These are phyloP conservation scores for Pichiaceae sp. DNA, from an alignment of 1,139 yeast species.

Conservation along the genomic window DNA sequence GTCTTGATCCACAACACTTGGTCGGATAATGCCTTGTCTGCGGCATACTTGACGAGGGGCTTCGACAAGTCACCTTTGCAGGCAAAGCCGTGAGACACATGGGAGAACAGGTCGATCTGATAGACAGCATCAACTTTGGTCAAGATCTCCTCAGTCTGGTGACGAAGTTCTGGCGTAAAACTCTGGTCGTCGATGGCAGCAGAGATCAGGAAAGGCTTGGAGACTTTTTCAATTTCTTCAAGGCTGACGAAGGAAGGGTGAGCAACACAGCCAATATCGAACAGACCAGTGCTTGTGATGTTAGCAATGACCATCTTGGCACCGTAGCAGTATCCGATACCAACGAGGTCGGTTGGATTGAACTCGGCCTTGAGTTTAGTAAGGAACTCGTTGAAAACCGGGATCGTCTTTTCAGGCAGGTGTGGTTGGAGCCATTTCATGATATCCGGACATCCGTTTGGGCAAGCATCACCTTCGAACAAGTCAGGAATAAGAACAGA, in stretches of 20 bases:
- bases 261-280: conserved; percentile 62
- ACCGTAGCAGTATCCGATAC: conserved; percentile 81
- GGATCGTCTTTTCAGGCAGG: conserved; percentile 34
- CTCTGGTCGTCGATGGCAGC: conserved; percentile 64
- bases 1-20: conserved; percentile 45
- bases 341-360: conserved; percentile 45
- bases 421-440: conserved; percentile 53
- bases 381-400: conserved; percentile 37
- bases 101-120: conserved; percentile 52
- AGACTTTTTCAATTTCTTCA: conserved; percentile 53
- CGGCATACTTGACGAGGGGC: conserved; percentile 55
- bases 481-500: conserved; percentile 70
- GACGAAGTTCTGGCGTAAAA: conserved; percentile 58
- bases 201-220: conserved; percentile 55
- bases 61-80: conserved; percentile 60
- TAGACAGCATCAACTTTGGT: conserved; percentile 36
- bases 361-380: conserved; percentile 28
- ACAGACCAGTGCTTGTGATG: conserved; percentile 36
- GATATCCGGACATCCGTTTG: conserved; percentile 21
- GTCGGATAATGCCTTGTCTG: conserved; percentile 57
- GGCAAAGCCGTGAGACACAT: conserved; percentile 67
- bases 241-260: conserved; percentile 70
- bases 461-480: conserved; percentile 46
- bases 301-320: conserved; percentile 59
- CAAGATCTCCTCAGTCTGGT: conserved; percentile 50